Conservation (phyloP, 768 basidiomycete genomes). For the Tricholoma flavovirens region DNA sequence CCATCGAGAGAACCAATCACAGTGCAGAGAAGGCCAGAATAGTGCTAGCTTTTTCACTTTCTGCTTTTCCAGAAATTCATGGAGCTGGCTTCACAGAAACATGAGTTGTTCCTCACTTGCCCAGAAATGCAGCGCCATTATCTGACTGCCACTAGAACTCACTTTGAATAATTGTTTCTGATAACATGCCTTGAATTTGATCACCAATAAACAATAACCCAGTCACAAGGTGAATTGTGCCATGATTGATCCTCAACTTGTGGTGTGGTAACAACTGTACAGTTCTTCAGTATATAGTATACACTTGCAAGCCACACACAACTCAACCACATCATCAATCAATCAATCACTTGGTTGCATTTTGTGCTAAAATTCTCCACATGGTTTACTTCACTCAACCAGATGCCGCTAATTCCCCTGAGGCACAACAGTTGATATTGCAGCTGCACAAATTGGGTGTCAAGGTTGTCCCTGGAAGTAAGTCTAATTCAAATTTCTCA, state of each 20-base stretch:
- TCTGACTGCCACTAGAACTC: neutral
- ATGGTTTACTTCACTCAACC: neutral
- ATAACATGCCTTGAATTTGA: neutral
- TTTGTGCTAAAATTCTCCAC: neutral
- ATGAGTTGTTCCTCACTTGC: neutral
- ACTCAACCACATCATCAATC: neutral
- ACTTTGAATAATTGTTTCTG: neutral
- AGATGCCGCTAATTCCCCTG: neutral
- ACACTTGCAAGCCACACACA: neutral
- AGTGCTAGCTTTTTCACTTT: neutral
- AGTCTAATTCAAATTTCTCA: neutral
- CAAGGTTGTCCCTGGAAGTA: neutral
- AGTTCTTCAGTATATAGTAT: conserved; percentile 1
- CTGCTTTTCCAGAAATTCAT: conserved; percentile 1
- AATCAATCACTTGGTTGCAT: neutral
- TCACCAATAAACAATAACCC: neutral
- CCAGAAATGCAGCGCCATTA: neutral
- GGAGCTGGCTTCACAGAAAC: neutral
- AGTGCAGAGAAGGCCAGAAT: neutral
- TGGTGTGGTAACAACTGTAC: neutral
- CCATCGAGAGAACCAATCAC: neutral
- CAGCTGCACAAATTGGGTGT: neutral
- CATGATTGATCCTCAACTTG: no score
- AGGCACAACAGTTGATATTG: neutral
- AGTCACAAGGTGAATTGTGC: neutral